Evolutionary conservation across 371 early-diverging fungal species (phyloP).

Genomic region (Thermomucor indicae-seudaticae): DNA sequence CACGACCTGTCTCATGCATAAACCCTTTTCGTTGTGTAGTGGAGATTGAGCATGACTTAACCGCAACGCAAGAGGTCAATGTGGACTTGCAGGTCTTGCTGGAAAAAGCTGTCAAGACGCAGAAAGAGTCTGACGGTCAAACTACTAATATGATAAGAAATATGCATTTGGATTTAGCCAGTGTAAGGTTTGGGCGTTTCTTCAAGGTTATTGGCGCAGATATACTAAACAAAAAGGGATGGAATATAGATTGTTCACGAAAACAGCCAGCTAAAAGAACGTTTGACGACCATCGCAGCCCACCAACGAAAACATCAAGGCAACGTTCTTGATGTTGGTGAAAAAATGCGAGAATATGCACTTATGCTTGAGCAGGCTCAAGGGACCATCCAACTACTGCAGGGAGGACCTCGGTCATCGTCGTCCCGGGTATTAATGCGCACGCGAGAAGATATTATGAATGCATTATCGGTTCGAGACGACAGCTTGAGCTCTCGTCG

Average conservation of each 20-base stretch:
- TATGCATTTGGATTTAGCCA: slow-evolving; percentile 53
- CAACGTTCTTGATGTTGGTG: slow-evolving; percentile 22
- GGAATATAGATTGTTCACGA: slow-evolving; percentile 28
- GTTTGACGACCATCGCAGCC: slow-evolving; percentile 21
- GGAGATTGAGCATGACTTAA: slow-evolving; percentile 47
- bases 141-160: slow-evolving; percentile 50
- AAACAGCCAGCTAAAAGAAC: slow-evolving; percentile 26
- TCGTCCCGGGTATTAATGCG: background rate
- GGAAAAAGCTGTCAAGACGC: slow-evolving; percentile 51
- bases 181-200: slow-evolving; percentile 22
- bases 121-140: slow-evolving; percentile 52
- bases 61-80: slow-evolving; percentile 58
- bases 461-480: slow-evolving; percentile 6
- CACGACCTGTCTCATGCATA: background rate
- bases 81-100: slow-evolving; percentile 57
- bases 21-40: no score
- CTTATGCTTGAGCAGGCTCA: slow-evolving; percentile 41
- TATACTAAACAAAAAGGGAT: background rate
- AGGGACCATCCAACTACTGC: slow-evolving; percentile 27
- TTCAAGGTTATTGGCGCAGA: background rate
- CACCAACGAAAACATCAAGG: slow-evolving; percentile 31
- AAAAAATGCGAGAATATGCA: slow-evolving; percentile 38
- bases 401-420: slow-evolving; percentile 6
- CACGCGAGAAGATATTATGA: slow-evolving; percentile 2
- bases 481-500: slow-evolving; percentile 11